Base-by-base conservation (phyloP, 2,329 filamentous ascomycete genomes). In the Lasiodiplodia sp. region DNA sequence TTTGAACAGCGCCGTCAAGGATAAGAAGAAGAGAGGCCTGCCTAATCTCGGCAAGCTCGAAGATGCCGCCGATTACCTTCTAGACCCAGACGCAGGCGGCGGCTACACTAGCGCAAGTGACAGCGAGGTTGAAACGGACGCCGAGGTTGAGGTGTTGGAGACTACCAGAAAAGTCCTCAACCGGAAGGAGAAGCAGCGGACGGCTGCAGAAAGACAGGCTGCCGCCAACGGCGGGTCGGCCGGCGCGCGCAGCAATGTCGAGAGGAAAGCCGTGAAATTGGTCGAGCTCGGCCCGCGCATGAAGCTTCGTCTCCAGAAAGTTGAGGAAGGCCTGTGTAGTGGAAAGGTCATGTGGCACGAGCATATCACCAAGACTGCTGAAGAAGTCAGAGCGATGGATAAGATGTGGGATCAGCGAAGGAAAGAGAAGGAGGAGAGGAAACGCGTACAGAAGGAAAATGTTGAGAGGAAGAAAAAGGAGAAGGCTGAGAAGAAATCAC, bases 331-430 rank as follows among this genome's bases (percentile, higher is more conserved):
- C 1, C 81, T 98, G 7, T 97, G 94, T 75, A 87, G 88, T 31
- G 96, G 96, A 62, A 96, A 93, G 78, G 87, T 97, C 68, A 92
- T 99, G 92, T 99, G 96, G 96, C 96, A 99, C 79, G 94, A 97
- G 78, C 96, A 93, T 77, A 90, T 98, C 66, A 88, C 91, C 77
- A 99, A 99, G 86, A 89, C 88, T 7, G 89, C 89, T 73, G 87
- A 88, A 21, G 94, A 99, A 79, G 83, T 93, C 68, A 87, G 90
- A 76, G 88, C 91, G 71, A 81, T 97, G 73, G 94, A 98, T 73
- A 88, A 90, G 83, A 87, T 88, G 73, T 98, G 96, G 92, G 91
- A 94, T 73, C 83, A 91, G 81, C 87, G 88, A 75, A 87, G 88
- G 68, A 88, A 90, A 75, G 92, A 96, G 78, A 97, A 96, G 83